These are phyloP conservation scores for Capronia coronata DNA, from an alignment of 2,329 filamentous ascomycete species.

Conservation along the genomic window DNA sequence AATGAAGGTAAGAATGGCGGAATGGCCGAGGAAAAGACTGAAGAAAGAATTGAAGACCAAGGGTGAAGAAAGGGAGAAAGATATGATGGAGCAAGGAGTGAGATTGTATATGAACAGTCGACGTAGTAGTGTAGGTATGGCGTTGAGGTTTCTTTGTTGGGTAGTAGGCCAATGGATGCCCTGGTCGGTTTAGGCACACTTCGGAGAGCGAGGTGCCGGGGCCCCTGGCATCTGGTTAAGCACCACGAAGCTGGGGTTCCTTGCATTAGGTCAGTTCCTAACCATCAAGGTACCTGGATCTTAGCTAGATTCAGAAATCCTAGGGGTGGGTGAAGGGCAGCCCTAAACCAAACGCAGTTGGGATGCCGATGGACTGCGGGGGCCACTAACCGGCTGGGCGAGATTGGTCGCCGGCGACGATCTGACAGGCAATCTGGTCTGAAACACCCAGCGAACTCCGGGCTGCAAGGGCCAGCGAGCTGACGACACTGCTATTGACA, in stretches of 20 bases:
- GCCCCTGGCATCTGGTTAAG: not conserved
- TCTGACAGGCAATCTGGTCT: conserved; percentile 20
- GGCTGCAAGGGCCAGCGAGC: conserved; percentile 1
- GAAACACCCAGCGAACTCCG: conserved; percentile 15
- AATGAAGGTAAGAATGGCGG: conserved; percentile 16
- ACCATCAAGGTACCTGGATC: conserved; percentile 12
- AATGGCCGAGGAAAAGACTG: conserved; percentile 16
- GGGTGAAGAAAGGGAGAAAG: not conserved
- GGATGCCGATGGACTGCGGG: not conserved
- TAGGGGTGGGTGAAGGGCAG: not conserved
- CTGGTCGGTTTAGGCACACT: not conserved
- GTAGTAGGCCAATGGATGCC: no score
- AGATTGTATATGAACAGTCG: conserved; percentile 3
- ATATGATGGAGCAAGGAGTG: conserved; percentile 7
- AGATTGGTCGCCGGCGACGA: conserved; percentile 17
- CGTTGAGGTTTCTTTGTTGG: not conserved
- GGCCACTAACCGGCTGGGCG: not conserved
- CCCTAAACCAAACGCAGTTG: not conserved
- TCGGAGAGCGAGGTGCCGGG: not conserved
- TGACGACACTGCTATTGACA: not conserved
- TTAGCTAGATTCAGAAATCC: conserved; percentile 3
- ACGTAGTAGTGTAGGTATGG: not conserved
- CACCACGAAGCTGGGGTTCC: not conserved
- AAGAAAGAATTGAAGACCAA: conserved; percentile 8
- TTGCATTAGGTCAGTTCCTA: not conserved